phyloP scores from a whole-genome alignment of 2,329 filamentous ascomycete genomes.

The Venturia pyrina region DNA sequence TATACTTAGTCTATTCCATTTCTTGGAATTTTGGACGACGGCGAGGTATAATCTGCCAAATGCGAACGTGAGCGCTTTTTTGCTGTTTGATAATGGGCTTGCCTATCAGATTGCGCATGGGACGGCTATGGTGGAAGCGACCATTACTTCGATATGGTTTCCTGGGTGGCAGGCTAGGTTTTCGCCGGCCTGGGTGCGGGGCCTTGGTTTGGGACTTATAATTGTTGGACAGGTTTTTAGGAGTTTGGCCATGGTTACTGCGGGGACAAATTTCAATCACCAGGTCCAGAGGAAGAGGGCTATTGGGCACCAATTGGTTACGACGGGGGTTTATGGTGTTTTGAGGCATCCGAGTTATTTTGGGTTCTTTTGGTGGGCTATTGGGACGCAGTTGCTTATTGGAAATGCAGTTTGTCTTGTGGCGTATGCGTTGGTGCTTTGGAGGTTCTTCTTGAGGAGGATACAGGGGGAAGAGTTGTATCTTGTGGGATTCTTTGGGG shows the following conservation, averaged over 20 bases:
- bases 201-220: slow-evolving; percentile 54
- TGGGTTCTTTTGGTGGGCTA: slow-evolving; percentile 95
- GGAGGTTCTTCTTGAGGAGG: slow-evolving; percentile 70
- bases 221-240: slow-evolving; percentile 63
- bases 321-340: slow-evolving; percentile 63
- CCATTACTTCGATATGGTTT: slow-evolving; percentile 48
- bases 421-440: slow-evolving; percentile 65
- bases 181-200: slow-evolving; percentile 27
- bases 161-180: slow-evolving; percentile 38
- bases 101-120: slow-evolving; percentile 77
- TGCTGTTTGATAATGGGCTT: slow-evolving; percentile 75
- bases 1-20: slow-evolving; percentile 75
- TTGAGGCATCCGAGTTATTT: slow-evolving; percentile 90
- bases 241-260: slow-evolving; percentile 78
- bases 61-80: slow-evolving; percentile 65
- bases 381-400: slow-evolving; percentile 86
- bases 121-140: slow-evolving; percentile 62
- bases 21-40: slow-evolving; percentile 90
- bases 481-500: slow-evolving; percentile 71
- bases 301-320: slow-evolving; percentile 71
- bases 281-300: slow-evolving; percentile 61
- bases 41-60: slow-evolving; percentile 70
- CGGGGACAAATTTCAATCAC: slow-evolving; percentile 84
- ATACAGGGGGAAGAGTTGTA: slow-evolving; percentile 71
- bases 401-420: slow-evolving; percentile 74